Evolutionary conservation across 106 monocot species (phyloP), one percentile per base, ranked within the genome.

Genomic region (Dendrobium catenatum): DNA sequence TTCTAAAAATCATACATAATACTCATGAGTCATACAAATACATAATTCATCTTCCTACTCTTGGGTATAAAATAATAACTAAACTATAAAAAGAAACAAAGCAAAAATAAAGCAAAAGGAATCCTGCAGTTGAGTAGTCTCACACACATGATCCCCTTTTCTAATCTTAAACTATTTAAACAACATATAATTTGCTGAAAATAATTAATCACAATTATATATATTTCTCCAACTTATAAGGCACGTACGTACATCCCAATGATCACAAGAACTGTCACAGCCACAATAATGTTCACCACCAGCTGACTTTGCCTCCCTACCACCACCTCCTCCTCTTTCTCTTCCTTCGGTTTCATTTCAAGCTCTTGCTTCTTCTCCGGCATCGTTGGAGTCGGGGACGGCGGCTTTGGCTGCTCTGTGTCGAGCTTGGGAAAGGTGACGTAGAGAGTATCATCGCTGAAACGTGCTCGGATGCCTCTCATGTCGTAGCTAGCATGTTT

Each of bases 401-500:
- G 10, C 9, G 46, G 46, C 48, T 11, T 48, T 46, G 56, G 56
- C 13, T 11, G 18, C 19, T 29, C 18, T 68, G 26, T 27, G 26
- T 29, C 24, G n/a, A 0, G 8, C 26, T 68, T 68, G n/a, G 67
- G 48, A 20, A 72, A 49, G 54, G 81, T 54, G 19, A 42, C 29
- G 74, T 74, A 43, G 41, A 74, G 42, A 16, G 10, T 74, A 7
- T 19, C 42, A 6, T 43, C 16, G 11, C 42, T 73, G 37, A 86
- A 75, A 44, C 51, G 73, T 9, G 81, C 85, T 0, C 73, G 22
- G 73, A 82, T 85, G n/a, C 42, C 81, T 6, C 41, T 73, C 5
- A 17, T 29, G 29, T 85, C 77, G 78, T 72, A 81, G 26, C 24
- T n/a, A n/a, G n/a, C n/a, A n/a, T n/a, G n/a, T n/a, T n/a, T n/a